A percentile compares a stretch with the other conserved stretches of the same genome.
These are phyloP conservation scores for Claviceps humidiphila DNA, from an alignment of 2,329 filamentous ascomycete genomes.

Conservation along the genomic window DNA sequence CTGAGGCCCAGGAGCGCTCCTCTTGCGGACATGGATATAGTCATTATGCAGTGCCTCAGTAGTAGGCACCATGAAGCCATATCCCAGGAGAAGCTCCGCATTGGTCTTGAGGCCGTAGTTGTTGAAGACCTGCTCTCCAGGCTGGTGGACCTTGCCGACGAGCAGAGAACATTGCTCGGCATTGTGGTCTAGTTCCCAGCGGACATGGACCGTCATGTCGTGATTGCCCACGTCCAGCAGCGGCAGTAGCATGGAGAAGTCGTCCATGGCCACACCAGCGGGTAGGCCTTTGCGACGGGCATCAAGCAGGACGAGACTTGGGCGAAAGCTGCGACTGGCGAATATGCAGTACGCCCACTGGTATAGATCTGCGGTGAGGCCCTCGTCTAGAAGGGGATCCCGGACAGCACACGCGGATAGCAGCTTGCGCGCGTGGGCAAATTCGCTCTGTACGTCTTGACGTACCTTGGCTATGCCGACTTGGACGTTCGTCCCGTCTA, in stretches of 20 bases:
- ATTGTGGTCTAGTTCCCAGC: conserved; percentile 41
- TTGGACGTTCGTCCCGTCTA: conserved; percentile 40
- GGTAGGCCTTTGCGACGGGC: conserved; percentile 14
- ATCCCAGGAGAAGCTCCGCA: conserved; percentile 52
- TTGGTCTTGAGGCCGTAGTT: conserved; percentile 67
- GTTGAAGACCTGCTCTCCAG: conserved; percentile 49
- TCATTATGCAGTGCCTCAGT: conserved; percentile 41
- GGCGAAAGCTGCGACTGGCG: conserved; percentile 50
- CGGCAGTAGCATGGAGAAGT: conserved; percentile 56
- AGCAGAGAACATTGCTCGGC: conserved; percentile 27
- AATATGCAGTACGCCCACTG: conserved; percentile 54
- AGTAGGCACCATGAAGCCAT: conserved; percentile 45
- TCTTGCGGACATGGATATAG: conserved; percentile 43
- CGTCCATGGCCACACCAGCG: conserved; percentile 28
- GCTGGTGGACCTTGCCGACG: conserved; percentile 27
- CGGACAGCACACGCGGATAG: conserved; percentile 5
- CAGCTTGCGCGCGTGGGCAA: conserved; percentile 26
- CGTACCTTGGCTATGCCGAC: conserved; percentile 36
- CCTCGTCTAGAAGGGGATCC: conserved; percentile 13
- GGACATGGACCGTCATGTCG: conserved; percentile 42
- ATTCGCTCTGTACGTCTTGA: conserved; percentile 31
- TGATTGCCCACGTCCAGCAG: conserved; percentile 64
- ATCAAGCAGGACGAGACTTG: conserved; percentile 39
- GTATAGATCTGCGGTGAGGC: conserved; percentile 39
- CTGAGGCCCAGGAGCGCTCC: conserved; percentile 11